Base-by-base conservation (phyloP, 2,329 filamentous ascomycete species). In the Colletotrichum coccodes region DNA sequence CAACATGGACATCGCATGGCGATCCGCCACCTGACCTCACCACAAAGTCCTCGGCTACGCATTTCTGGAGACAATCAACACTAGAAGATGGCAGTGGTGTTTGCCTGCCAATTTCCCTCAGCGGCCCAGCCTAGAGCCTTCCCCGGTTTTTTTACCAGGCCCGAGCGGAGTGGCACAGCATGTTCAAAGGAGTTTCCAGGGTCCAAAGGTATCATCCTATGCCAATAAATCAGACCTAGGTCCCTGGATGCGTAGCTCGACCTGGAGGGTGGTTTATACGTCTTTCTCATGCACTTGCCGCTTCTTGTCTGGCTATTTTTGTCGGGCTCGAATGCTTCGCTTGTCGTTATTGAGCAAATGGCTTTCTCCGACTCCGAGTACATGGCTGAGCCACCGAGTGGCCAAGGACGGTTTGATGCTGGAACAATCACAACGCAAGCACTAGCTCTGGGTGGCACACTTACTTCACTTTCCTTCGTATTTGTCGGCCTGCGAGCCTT, bases 351-450 rank as follows among this genome's bases (percentile, higher is more conserved):
- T 42, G 66, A 60, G 18, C 7, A 42, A 16, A 68, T 68, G 66
- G 34, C 42, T 14, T 60, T 49, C 14, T 42, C 18, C 34, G 40
- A 28, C 8, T 36, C 66, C 54, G 32, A 65, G 49, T 68, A 65
- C 23, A 66, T 68, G 66, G 66, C 54, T 18, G 61, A 65, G 34
- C 21, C 66, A 28, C 66, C 66, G 14, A 54, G 9, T 4, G 61
- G 54, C 6, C 61, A 68, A 6, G 66, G 34, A 3, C 61, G 66
- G 21, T 68, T 68, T 34, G 66, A 68, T 14, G 66, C 61, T 5
- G 47, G 49, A 6, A 59, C 49, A 2, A 56, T 65, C 34, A 68
- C 66, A 2, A n/a, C 28, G 9, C 16, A 49, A 11, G 54, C 61
- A 6, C 5, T 68, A 40, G 34, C 42, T 26, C 14, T 68, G 18